phyloP scores from a whole-genome alignment of 805 yeast genomes.

The Jamesozyma gamospora region DNA sequence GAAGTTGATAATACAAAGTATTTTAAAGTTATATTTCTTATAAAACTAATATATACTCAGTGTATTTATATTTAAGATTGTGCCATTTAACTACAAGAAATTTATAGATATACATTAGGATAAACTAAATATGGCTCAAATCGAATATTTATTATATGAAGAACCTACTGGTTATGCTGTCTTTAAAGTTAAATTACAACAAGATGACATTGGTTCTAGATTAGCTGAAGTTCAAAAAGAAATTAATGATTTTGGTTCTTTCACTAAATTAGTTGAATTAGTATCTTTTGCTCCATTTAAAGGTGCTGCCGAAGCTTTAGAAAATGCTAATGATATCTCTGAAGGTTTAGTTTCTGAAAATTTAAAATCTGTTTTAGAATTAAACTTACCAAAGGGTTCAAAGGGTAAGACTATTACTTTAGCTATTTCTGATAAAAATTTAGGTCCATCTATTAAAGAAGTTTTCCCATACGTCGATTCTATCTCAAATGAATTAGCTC shows the following conservation, averaged over 20 bases:
- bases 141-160: constrained; percentile 90
- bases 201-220: constrained; percentile 87
- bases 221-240: constrained; percentile 91
- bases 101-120: not conserved
- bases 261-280: constrained; percentile 86
- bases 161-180: constrained; percentile 98
- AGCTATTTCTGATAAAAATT: constrained; percentile 88
- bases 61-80: not conserved
- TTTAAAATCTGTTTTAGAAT: constrained; percentile 78
- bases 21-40: not conserved
- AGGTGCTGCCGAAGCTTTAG: constrained; percentile 98
- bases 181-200: constrained; percentile 87
- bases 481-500: constrained; percentile 82
- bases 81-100: not conserved
- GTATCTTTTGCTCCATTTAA: constrained; percentile 96
- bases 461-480: constrained; percentile 81
- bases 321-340: constrained; percentile 94
- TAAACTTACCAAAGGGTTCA: constrained; percentile 74
- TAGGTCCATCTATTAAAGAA: constrained; percentile 96
- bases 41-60: too few relatives aligned
- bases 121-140: constrained; percentile 43
- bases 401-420: constrained; percentile 56
- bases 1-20: too few relatives aligned
- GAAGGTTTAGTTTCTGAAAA: constrained; percentile 94
- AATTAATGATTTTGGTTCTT: constrained; percentile 70